A percentile compares a stretch with the other conserved stretches of the same genome.
Conservation (phyloP, 2,329 filamentous ascomycete genomes). For the Monosporascus sp. region DNA sequence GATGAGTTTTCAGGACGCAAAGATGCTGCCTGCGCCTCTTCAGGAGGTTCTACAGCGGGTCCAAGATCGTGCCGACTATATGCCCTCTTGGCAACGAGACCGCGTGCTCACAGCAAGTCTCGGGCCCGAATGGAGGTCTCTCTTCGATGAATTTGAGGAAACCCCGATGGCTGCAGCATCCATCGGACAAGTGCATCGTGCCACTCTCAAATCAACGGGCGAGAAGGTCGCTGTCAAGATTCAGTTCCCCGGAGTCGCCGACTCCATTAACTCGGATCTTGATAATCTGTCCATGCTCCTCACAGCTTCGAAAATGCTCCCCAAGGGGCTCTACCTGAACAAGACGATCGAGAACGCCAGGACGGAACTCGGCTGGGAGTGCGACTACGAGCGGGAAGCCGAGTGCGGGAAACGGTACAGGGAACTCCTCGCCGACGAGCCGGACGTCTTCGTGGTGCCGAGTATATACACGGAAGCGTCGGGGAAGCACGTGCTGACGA, state of each 20-base stretch:
- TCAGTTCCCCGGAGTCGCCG: slow-evolving; percentile 92
- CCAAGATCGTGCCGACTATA: slow-evolving; percentile 95
- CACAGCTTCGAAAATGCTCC: slow-evolving; percentile 82
- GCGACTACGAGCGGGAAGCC: slow-evolving; percentile 88
- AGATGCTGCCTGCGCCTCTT: slow-evolving; percentile 83
- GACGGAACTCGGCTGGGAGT: slow-evolving; percentile 91
- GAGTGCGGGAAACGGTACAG: slow-evolving; percentile 72
- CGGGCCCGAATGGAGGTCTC: slow-evolving; percentile 74
- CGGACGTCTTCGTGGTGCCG: slow-evolving; percentile 72
- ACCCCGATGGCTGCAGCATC: slow-evolving; percentile 91
- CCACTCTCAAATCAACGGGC: slow-evolving; percentile 68
- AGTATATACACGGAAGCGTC: slow-evolving; percentile 72
- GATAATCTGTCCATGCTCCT: slow-evolving; percentile 89
- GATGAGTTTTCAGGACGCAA: slow-evolving; percentile 96
- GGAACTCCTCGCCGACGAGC: slow-evolving; percentile 68
- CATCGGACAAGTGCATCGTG: slow-evolving; percentile 92
- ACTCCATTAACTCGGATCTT: slow-evolving; percentile 93
- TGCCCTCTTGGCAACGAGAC: slow-evolving; percentile 90
- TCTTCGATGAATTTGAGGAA: slow-evolving; percentile 83
- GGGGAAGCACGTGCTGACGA: slow-evolving; percentile 82
- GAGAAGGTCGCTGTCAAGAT: slow-evolving; percentile 88
- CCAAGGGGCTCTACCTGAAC: slow-evolving; percentile 87
- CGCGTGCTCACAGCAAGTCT: slow-evolving; percentile 75
- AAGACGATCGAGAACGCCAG: slow-evolving; percentile 96
- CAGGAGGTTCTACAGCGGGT: slow-evolving; percentile 89